Base-by-base conservation (phyloP, 1,284 basidiomycete genomes). In the Ustilago cynodontis region DNA sequence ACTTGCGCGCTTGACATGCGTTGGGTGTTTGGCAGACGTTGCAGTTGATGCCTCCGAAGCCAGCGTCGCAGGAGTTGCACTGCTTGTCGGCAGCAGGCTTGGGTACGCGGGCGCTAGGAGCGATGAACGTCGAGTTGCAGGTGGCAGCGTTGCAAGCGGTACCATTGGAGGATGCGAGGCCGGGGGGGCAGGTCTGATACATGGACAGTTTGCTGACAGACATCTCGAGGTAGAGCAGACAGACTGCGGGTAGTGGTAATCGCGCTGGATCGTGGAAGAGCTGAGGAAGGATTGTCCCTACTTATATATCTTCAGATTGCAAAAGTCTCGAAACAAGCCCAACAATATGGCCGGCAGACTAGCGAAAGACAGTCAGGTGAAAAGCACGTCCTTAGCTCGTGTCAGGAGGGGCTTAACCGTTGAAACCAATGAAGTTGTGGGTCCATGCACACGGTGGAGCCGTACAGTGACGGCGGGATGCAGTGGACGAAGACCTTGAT, bases 41-140 rank as follows among this genome's bases (percentile, higher is more conserved):
- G 70, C 80, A 82, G 59, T 82, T 82, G 66, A 80, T 54, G 24
- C 80, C 79, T 13, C 67, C 65, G 49, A 80, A 80, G 33, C 79
- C 80, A 11, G 57, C 41, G 45, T 79, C 77, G 52, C 80, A 82
- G 2, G 65, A 58, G 24, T 65, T 9, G 60, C 80, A 81, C 20
- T 61, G 55, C 39, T 31, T 43, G 51, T 61, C 68, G 28, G 59
- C 59, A 10, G 61, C 24, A 0, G 80, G 67, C 37, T 79, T 80
- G 59, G 54, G 20, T n/a, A 58, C 31, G 13, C 79, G 78, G 10
- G 55, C 54, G 47, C 57, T 52, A 3, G 79, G 74, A 8, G 65
- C 57, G 41, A 78, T 67, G 53, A 77, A 80, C 45, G 71, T 55
- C 20, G 79, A 82, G 24, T 76, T 69, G 72, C 79, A 81, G 13